Evolutionary conservation across 129 eudicot genomes (phyloP), one percentile per base, ranked within the genome.

Genomic region (Dittrichia graveolens): DNA sequence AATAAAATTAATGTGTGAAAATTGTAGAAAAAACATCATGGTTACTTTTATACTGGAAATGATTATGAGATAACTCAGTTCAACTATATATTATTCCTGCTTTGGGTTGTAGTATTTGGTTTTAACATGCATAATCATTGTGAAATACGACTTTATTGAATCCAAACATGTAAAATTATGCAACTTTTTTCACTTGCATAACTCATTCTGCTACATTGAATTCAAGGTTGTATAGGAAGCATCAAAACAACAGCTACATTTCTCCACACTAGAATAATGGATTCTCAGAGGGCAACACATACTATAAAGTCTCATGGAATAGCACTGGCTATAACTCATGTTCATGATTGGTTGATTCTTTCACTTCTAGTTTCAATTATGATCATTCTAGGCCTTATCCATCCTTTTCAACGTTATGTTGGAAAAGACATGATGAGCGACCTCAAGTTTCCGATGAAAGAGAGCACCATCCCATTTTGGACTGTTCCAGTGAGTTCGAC

Each of bases 351-450:
- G 88, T 68, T 84, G 41, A 76, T 80, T 47, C 71, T 84, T 67
- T 1, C 65, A 15, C 66, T 61, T 11, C 73, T 84, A 35, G 71
- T 52, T 35, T 71, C 64, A 7, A 54, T 76, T 8, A 73, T 66
- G 9, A 57, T 62, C 11, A 47, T 68, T 54, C 34, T 84, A 49
- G 49, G 65, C 19, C 43, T 84, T 14, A 60, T 84, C 50, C 83
- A 84, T 63, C 88, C 88, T 16, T 84, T 84, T 66, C 61, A 80
- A 56, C 78, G 83, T 40, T 80, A 45, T 73, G 85, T 84, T 57
- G 88, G 85, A 76, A 78, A 76, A 79, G 80, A 58, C 45, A 84
- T 84, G 88, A 80, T 80, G 88, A 62, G 40, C 40, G 80, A 80
- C 68, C 83, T 84, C 47, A 84, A 70, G 78, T 84, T 72, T 43